Percentiles rank a stretch among this genome's conserved stretches.
phyloP scores from a whole-genome alignment of 257 asterid species.

The Datura wrightii region DNA sequence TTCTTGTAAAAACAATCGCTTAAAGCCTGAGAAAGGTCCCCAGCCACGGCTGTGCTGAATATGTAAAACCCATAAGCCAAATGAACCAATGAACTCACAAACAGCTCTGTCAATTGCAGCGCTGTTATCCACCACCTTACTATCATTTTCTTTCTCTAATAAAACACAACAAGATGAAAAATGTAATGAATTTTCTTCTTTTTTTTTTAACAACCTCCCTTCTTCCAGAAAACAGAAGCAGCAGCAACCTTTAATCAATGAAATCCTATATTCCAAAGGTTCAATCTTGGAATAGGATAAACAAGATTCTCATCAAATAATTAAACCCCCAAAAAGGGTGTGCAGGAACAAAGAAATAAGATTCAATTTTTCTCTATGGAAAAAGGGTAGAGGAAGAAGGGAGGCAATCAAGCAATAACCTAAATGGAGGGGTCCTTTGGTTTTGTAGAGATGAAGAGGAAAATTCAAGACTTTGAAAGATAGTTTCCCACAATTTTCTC shows the following conservation, averaged over 20 bases:
- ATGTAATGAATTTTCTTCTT: no score
- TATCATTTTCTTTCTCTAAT: constrained; percentile 48
- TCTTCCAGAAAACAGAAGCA: constrained; percentile 64
- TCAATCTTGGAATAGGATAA: constrained; percentile 22
- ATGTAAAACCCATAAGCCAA: constrained; percentile 86
- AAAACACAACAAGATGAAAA: neutral
- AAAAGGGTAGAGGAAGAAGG: neutral
- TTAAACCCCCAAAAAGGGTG: constrained; percentile 17
- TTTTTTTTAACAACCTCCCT: constrained; percentile 39
- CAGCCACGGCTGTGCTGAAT: constrained; percentile 89
- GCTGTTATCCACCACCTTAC: constrained; percentile 70
- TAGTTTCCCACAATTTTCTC: constrained; percentile 56
- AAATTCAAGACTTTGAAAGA: neutral
- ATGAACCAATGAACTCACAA: constrained; percentile 80
- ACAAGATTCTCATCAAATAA: constrained; percentile 30
- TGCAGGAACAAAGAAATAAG: neutral
- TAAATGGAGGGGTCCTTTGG: neutral
- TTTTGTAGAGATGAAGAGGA: constrained; percentile 36
- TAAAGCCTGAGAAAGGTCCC: constrained; percentile 75
- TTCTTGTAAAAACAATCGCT: constrained; percentile 65
- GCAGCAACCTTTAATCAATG: constrained; percentile 47
- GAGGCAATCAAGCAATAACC: constrained; percentile 23
- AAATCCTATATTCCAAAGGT: neutral
- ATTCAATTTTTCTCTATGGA: neutral
- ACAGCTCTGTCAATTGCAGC: constrained; percentile 74